Conservation (phyloP, 805 yeast genomes). For the Debaryomyces prosopidis region DNA sequence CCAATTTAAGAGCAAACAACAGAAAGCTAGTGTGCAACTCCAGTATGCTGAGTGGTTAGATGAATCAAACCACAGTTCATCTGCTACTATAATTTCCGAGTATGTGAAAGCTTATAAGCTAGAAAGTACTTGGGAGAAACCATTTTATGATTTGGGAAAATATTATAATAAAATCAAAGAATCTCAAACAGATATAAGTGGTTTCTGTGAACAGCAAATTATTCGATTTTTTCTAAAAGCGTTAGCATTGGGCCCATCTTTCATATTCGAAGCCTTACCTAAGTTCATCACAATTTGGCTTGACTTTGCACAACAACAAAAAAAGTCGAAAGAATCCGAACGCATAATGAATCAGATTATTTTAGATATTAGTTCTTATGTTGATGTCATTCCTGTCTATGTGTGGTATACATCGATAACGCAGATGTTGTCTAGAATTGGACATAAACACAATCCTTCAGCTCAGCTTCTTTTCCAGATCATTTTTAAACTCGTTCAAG, state of each 20-base stretch:
- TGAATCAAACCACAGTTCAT: slow-evolving; percentile 76
- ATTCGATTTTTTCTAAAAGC: slow-evolving; percentile 60
- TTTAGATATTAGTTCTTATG: slow-evolving; percentile 46
- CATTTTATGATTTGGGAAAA: slow-evolving; percentile 76
- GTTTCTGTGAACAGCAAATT: slow-evolving; percentile 55
- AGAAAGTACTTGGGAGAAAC: slow-evolving; percentile 69
- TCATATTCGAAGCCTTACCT: slow-evolving; percentile 82
- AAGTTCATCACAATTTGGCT: slow-evolving; percentile 91
- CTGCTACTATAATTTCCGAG: slow-evolving; percentile 68
- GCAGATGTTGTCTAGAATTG: slow-evolving; percentile 78
- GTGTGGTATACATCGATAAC: slow-evolving; percentile 85
- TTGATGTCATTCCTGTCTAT: slow-evolving; percentile 46
- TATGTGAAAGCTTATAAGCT: slow-evolving; percentile 59
- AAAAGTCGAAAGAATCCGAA: slow-evolving; percentile 28
- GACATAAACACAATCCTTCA: slow-evolving; percentile 60
- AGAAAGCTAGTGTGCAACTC: slow-evolving; percentile 53
- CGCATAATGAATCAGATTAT: slow-evolving; percentile 46
- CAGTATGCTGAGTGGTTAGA: slow-evolving; percentile 90
- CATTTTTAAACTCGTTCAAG: slow-evolving; percentile 53
- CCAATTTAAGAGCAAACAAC: slow-evolving; percentile 14
- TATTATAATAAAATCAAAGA: slow-evolving; percentile 79
- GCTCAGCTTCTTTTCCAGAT: slow-evolving; percentile 57
- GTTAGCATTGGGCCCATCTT: slow-evolving; percentile 60
- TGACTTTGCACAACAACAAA: slow-evolving; percentile 55
- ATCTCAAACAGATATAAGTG: slow-evolving; percentile 50